phyloP scores from a whole-genome alignment of 306 rosid species.

The Vachellia pachyceras region DNA sequence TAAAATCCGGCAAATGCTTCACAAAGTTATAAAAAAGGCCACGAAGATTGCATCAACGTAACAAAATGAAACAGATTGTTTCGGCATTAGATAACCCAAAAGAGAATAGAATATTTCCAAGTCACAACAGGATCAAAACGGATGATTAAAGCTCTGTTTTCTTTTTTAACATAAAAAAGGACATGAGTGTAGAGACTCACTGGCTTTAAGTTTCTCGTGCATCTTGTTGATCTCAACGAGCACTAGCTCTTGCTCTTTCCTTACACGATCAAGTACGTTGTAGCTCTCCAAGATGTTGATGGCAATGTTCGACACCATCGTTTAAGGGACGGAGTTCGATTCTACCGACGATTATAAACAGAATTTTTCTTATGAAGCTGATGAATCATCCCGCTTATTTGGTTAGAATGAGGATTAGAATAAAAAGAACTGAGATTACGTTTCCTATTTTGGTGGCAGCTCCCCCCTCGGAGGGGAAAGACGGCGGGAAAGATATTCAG shows the following conservation, averaged over 20 bases:
- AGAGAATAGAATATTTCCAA: not conserved
- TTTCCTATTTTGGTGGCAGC: slow-evolving; percentile 1
- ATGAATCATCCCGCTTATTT: not conserved
- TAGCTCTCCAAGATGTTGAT: slow-evolving; percentile 66
- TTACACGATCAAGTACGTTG: slow-evolving; percentile 85
- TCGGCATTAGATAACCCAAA: slow-evolving; percentile 4
- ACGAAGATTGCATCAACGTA: not conserved
- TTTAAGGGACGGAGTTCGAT: slow-evolving; percentile 7
- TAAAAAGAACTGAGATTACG: not conserved
- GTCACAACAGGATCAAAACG: slow-evolving; percentile 10
- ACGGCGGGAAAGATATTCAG: slow-evolving; percentile 1
- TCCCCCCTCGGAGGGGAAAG: not conserved
- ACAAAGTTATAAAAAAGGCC: not conserved
- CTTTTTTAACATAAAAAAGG: not conserved
- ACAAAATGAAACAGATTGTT: not conserved
- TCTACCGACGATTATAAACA: slow-evolving; percentile 17
- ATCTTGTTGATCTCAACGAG: slow-evolving; percentile 83
- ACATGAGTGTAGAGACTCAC: slow-evolving; percentile 43
- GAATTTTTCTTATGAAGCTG: not conserved
- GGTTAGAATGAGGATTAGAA: not conserved
- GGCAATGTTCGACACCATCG: slow-evolving; percentile 77
- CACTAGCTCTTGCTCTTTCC: slow-evolving; percentile 80
- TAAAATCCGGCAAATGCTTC: not conserved
- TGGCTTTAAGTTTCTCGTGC: slow-evolving; percentile 81
- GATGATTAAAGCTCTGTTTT: not conserved